Percentiles rank a stretch among this genome's conserved stretches.
phyloP scores from a whole-genome alignment of 257 asterid species.

The Schizonepeta tenuifolia region DNA sequence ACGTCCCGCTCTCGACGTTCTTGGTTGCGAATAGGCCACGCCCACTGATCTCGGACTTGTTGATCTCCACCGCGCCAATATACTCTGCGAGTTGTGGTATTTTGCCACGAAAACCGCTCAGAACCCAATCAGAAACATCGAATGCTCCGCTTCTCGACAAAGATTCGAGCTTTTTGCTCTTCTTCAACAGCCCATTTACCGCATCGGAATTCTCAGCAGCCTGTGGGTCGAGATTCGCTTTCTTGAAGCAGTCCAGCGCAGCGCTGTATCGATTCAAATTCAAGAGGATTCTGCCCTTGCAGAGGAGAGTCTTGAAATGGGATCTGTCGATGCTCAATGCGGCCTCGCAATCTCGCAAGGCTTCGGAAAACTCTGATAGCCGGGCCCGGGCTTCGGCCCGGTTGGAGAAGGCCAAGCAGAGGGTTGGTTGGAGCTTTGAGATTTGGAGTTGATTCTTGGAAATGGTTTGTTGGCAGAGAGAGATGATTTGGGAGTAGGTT shows the following conservation, averaged over 20 bases:
- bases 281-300: constrained; percentile 74
- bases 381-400: constrained; percentile 76
- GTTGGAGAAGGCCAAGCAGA: constrained; percentile 68
- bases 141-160: constrained; percentile 68
- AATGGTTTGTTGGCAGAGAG: constrained; percentile 50
- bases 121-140: constrained; percentile 82
- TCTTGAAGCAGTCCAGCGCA: constrained; percentile 60
- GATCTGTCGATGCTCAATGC: constrained; percentile 61
- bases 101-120: constrained; percentile 57
- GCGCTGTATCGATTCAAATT: constrained; percentile 48
- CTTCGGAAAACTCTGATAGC: constrained; percentile 45
- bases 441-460: constrained; percentile 37
- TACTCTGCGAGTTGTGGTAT: constrained; percentile 69
- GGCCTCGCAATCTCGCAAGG: constrained; percentile 66
- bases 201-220: constrained; percentile 51
- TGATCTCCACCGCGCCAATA: constrained; percentile 71
- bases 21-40: constrained; percentile 73
- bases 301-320: constrained; percentile 78
- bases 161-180: constrained; percentile 63
- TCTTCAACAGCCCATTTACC: constrained; percentile 51
- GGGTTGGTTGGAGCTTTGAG: constrained; percentile 52
- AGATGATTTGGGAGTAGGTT: constrained; percentile 60
- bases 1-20: constrained; percentile 61
- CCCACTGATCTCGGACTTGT: constrained; percentile 69
- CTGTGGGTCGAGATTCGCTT: constrained; percentile 55